A percentile compares a stretch with the other conserved stretches of the same genome.
phyloP scores from a whole-genome alignment of 2,329 filamentous ascomycete genomes.

The Epichloe uncinata region DNA sequence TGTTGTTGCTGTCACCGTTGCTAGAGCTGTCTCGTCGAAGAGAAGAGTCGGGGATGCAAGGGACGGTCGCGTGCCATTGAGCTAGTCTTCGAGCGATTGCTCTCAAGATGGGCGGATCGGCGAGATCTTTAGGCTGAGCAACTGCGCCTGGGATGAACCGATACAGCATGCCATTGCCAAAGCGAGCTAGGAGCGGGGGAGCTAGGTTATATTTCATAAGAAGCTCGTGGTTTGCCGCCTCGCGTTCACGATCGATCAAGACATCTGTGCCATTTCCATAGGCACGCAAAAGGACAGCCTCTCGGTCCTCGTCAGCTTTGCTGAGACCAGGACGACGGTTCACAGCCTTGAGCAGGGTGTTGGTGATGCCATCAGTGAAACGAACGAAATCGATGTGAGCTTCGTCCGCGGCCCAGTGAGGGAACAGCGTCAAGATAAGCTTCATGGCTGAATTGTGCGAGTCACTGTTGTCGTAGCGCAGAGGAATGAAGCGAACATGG shows the following conservation, averaged over 20 bases:
- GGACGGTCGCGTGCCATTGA: slow-evolving; percentile 77
- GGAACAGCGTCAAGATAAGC: slow-evolving; percentile 66
- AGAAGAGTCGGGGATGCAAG: slow-evolving; percentile 33
- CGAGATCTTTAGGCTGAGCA: slow-evolving; percentile 68
- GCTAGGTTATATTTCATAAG: slow-evolving; percentile 74
- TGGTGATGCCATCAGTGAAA: slow-evolving; percentile 97
- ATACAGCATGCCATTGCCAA: slow-evolving; percentile 93
- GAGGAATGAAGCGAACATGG: slow-evolving; percentile 52
- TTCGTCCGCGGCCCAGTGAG: slow-evolving; percentile 65
- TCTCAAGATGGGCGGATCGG: slow-evolving; percentile 60
- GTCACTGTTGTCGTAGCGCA: slow-evolving; percentile 65
- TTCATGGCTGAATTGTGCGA: slow-evolving; percentile 65
- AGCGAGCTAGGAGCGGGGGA: slow-evolving; percentile 76
- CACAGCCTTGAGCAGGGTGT: slow-evolving; percentile 73
- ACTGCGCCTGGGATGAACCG: slow-evolving; percentile 73
- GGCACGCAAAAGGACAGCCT: slow-evolving; percentile 86
- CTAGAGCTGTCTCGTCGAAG: slow-evolving; percentile 21
- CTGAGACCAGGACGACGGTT: slow-evolving; percentile 55
- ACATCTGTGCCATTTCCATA: slow-evolving; percentile 92
- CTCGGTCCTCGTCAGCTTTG: slow-evolving; percentile 60
- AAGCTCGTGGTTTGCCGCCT: slow-evolving; percentile 67
- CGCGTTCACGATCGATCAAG: slow-evolving; percentile 88
- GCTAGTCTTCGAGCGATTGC: slow-evolving; percentile 75
- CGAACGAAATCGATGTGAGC: slow-evolving; percentile 72
- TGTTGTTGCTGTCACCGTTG: slow-evolving; percentile 20